Evolutionary conservation across 495 filamentous ascomycete genomes (phyloP).

Genomic region (Thermothielavioides terrestris): DNA sequence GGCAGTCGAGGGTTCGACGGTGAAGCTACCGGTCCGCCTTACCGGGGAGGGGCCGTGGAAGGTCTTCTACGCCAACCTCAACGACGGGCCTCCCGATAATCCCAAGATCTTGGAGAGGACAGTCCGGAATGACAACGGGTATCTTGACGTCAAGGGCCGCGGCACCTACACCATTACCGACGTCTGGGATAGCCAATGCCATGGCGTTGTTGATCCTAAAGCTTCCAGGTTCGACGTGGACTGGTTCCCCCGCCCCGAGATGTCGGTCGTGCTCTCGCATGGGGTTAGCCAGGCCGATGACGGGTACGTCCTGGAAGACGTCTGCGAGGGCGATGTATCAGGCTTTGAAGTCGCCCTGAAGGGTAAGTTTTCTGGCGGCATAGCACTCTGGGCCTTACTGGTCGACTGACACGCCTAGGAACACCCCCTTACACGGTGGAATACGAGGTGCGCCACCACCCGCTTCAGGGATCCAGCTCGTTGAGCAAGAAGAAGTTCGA

Average conservation of each 20-base stretch:
- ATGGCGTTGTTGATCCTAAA: slow-evolving; percentile 63
- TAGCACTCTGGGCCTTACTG: neutral
- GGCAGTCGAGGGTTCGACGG: slow-evolving; percentile 63
- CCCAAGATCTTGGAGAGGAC: slow-evolving; percentile 20
- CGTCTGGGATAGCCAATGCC: slow-evolving; percentile 68
- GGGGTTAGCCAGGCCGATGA: slow-evolving; percentile 40
- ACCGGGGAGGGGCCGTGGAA: slow-evolving; percentile 78
- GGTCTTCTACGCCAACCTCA: slow-evolving; percentile 60
- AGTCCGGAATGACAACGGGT: slow-evolving; percentile 57
- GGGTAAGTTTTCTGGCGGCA: slow-evolving; percentile 40
- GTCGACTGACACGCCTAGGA: slow-evolving; percentile 34
- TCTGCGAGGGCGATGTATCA: slow-evolving; percentile 93
- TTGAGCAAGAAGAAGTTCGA: slow-evolving; percentile 57
- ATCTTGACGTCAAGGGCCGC: slow-evolving; percentile 51
- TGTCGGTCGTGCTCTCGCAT: slow-evolving; percentile 56
- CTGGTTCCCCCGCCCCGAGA: slow-evolving; percentile 73
- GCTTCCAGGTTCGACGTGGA: slow-evolving; percentile 67
- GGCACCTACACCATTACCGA: slow-evolving; percentile 73
- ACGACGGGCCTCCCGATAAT: slow-evolving; percentile 30
- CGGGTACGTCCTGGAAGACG: slow-evolving; percentile 59
- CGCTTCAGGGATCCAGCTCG: slow-evolving; percentile 51
- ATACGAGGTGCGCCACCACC: slow-evolving; percentile 67
- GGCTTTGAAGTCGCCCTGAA: slow-evolving; percentile 68
- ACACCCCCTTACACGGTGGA: slow-evolving; percentile 72
- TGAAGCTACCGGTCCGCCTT: slow-evolving; percentile 71